phyloP scores from a whole-genome alignment of 2,329 filamentous ascomycete species.

The Bipolaris oryzae region DNA sequence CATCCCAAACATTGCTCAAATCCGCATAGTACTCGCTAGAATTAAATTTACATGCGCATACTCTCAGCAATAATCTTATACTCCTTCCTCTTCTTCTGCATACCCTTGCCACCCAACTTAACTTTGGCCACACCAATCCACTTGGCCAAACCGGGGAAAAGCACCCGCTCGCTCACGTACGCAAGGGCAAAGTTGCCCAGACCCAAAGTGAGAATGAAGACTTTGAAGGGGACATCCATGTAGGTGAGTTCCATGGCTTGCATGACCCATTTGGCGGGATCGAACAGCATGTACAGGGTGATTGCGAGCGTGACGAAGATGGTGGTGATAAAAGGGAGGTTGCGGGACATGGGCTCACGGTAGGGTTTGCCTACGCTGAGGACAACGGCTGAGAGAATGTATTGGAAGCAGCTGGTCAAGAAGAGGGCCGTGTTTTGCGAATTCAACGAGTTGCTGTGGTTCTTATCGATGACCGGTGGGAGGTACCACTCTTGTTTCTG shows the following conservation, averaged over 20 bases:
- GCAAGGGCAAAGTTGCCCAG: slow-evolving; percentile 70
- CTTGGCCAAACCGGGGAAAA: slow-evolving; percentile 73
- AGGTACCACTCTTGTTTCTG: slow-evolving; percentile 82
- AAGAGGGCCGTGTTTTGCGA: slow-evolving; percentile 94
- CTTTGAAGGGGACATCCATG: slow-evolving; percentile 73
- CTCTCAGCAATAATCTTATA: slow-evolving; percentile 74
- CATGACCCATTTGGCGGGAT: slow-evolving; percentile 71
- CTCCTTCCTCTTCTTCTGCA: slow-evolving; percentile 78
- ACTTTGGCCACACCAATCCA: slow-evolving; percentile 67
- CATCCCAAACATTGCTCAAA: neutral
- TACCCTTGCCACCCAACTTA: slow-evolving; percentile 59
- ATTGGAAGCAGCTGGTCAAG: slow-evolving; percentile 89
- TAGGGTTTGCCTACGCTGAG: slow-evolving; percentile 92
- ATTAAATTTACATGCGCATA: slow-evolving; percentile 31
- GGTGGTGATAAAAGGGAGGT: slow-evolving; percentile 83
- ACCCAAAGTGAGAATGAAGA: slow-evolving; percentile 74
- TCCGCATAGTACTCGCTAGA: neutral
- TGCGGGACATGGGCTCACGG: slow-evolving; percentile 77
- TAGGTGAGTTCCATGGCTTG: slow-evolving; percentile 84
- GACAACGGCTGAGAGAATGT: slow-evolving; percentile 87
- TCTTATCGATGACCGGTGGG: slow-evolving; percentile 75
- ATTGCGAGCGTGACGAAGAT: slow-evolving; percentile 71
- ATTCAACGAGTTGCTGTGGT: slow-evolving; percentile 86
- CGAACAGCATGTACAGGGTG: slow-evolving; percentile 79
- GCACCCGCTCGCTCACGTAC: slow-evolving; percentile 72